Conservation (phyloP, 768 basidiomycete genomes). For the Naganishia randhawae region DNA sequence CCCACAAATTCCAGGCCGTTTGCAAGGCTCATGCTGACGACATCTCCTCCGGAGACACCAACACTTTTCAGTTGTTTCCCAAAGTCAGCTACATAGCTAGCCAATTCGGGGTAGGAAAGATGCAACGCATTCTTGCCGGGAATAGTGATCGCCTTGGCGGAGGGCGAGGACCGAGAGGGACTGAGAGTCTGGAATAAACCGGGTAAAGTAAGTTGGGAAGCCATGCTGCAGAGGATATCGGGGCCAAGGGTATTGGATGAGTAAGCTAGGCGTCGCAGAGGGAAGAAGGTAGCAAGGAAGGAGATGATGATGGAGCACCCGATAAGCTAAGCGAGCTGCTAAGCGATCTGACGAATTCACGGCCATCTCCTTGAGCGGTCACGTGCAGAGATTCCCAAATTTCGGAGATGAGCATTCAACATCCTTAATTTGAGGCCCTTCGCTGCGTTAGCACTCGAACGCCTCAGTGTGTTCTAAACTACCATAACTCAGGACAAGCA, state of each 20-base stretch:
- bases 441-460: no score
- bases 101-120: slow-evolving; percentile 22
- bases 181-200: slow-evolving; percentile 5
- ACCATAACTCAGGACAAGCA: not conserved
- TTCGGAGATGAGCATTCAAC: not conserved
- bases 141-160: slow-evolving; percentile 17
- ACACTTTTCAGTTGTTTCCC: not conserved
- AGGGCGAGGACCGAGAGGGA: slow-evolving; percentile 5
- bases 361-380: not conserved
- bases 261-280: no score
- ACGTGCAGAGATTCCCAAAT: slow-evolving; percentile 2
- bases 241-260: not conserved
- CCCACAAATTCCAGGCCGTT: slow-evolving; percentile 30
- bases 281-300: not conserved
- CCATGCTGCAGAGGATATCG: not conserved
- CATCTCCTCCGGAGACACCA: slow-evolving; percentile 21
- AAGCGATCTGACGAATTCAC: not conserved
- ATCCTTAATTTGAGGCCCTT: not conserved
- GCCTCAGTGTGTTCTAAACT: no score
- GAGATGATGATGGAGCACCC: no score
- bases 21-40: slow-evolving; percentile 19
- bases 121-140: slow-evolving; percentile 1
- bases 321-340: no score
- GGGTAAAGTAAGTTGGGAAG: slow-evolving; percentile 10
- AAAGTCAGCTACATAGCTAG: slow-evolving; percentile 10